Conservation (phyloP, 139 green algal genomes). For the Chlamydomonas asymmetrica region DNA sequence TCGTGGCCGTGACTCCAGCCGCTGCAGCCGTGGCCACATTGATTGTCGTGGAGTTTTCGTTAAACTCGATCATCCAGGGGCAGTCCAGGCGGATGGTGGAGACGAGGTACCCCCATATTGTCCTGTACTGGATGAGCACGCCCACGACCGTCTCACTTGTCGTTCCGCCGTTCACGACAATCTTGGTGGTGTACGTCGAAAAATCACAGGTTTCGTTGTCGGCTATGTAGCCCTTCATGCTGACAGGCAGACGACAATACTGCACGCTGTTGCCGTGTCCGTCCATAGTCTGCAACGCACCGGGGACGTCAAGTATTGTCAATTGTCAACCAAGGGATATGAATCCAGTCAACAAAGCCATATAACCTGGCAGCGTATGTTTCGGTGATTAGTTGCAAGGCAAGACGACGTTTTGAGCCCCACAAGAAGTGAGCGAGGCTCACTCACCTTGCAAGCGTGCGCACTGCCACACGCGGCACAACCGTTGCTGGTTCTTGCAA, state of each 20-base stretch:
- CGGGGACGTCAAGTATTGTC: too few species aligned
- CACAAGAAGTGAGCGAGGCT: too few species aligned
- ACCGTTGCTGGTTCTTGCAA: too few species aligned
- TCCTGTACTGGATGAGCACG: constrained; percentile 16
- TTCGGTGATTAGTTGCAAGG: background rate
- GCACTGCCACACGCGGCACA: background rate
- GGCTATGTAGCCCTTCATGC: constrained; percentile 8
- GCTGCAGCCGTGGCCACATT: too few species aligned
- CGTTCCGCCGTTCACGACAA: background rate
- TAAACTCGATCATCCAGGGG: constrained; percentile 25
- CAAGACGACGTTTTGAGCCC: background rate
- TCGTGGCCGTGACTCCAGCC: too few species aligned
- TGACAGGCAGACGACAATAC: constrained; percentile 16
- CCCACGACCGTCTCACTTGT: constrained; percentile 11
- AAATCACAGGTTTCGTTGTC: constrained; percentile 11
- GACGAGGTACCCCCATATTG: constrained; percentile 2
- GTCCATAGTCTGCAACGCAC: constrained; percentile 19
- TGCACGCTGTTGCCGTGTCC: constrained; percentile 17
- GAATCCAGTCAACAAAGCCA: background rate
- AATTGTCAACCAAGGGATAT: background rate
- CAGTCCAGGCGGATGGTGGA: constrained; percentile 24
- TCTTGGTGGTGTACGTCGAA: background rate
- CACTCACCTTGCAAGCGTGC: constrained; percentile 9
- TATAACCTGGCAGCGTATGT: background rate
- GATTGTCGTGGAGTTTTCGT: too few species aligned